Base-by-base conservation (phyloP, 176 grass and related monocot genomes). In the Otatea glauca region DNA sequence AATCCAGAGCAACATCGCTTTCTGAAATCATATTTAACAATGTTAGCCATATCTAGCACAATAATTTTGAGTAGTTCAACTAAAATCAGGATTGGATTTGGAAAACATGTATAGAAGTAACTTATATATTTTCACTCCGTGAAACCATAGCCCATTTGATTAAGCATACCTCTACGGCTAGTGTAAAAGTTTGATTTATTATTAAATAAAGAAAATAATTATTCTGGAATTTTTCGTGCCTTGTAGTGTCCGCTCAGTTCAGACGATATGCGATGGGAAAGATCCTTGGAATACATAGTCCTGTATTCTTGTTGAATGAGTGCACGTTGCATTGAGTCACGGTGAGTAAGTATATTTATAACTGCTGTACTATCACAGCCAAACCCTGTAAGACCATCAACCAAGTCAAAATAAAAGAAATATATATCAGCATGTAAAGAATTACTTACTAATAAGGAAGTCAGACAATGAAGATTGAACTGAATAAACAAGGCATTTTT, bases 261-360 rank as follows among this genome's bases (percentile, higher is more conserved):
- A 50, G 97, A 99, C n/a, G 86, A 80, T 73, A 99, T 68, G 56
- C 93, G 91, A 5, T 42, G 65, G 16, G 84, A 63, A 37, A 99
- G 93, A 78, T 99, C 97, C 71, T 91, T 81, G 5, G 94, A 93
- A 83, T 99, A 99, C 97, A 99, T 99, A 32, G 91, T 15, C 78
- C 67, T 86, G 77, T 89, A 96, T 88, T 99, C 97, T 50, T 99
- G 97, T 86, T 99, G 97, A 94, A 99, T 99, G n/a, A 88, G 63
- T 62, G 77, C 51, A 5, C 92, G 92, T 75, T 99, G 93, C 66
- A 91, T 87, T 18, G 93, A 68, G 88, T 99, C 97, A 11, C 97
- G 92, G 35, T 99, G 97, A 68, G 93, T 85, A 94, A 99, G 86
- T 92, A 99, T 96, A 60, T 89, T 91, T 87, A 88, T 75, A 73